Conservation (phyloP, 148 eudicot species). For the Chenopodium formosanum region DNA sequence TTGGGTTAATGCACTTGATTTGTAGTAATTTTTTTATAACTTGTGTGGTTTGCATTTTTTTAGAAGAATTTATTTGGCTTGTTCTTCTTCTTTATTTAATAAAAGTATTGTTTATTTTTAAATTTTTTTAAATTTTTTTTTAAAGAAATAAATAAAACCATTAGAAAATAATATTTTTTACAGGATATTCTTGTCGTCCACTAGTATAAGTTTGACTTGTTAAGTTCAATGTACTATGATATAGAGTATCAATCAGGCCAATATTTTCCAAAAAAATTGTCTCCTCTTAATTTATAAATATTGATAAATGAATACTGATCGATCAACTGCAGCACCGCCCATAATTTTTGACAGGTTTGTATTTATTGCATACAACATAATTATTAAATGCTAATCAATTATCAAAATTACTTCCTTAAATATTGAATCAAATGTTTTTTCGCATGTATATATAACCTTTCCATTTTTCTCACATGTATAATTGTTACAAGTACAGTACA, state of each 20-base stretch:
- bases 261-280: background rate
- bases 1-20: background rate
- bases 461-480: too few relatives aligned
- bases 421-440: too few relatives aligned
- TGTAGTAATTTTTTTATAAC: background rate
- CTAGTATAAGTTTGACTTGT: slow-evolving; percentile 5
- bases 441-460: too few relatives aligned
- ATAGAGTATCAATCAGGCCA: background rate
- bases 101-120: too few relatives aligned
- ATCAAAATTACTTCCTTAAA: too few relatives aligned
- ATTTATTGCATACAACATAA: background rate
- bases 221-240: slow-evolving; percentile 6
- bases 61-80: background rate
- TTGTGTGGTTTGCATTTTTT: too few relatives aligned
- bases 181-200: slow-evolving; percentile 9
- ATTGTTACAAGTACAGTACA: too few relatives aligned
- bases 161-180: background rate
- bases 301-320: background rate
- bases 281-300: background rate
- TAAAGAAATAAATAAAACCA: background rate
- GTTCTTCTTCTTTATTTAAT: background rate
- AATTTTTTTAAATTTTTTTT: too few relatives aligned
- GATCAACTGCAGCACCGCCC: slow-evolving; percentile 11
- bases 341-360: background rate
- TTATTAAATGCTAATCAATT: too few relatives aligned